Evolutionary conservation across 495 filamentous ascomycete species (phyloP).

Genomic region (Penicillium subrubescens): DNA sequence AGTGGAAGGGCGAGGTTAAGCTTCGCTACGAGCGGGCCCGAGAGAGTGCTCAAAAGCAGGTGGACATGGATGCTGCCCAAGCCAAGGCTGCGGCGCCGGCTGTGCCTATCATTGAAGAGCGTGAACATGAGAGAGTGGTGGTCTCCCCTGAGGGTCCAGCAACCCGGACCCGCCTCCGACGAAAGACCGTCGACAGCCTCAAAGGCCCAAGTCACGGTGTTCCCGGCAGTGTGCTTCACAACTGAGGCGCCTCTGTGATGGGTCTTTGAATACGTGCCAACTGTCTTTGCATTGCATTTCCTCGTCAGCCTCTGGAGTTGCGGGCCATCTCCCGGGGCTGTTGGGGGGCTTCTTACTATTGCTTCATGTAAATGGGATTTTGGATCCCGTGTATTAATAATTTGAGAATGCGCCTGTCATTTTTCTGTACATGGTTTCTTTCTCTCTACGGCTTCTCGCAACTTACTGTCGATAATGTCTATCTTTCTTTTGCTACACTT

Average conservation of each 20-base stretch:
- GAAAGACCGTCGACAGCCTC: conserved; percentile 46
- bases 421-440: conserved; percentile 28
- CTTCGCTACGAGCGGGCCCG: conserved; percentile 49
- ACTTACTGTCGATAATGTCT: conserved; percentile 36
- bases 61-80: conserved; percentile 34
- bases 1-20: conserved; percentile 48
- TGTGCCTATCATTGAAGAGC: conserved; percentile 15
- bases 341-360: conserved; percentile 23
- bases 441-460: conserved; percentile 21
- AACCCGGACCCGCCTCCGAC: conserved; percentile 39
- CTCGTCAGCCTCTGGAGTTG: conserved; percentile 32
- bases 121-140: conserved; percentile 25
- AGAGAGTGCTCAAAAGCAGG: conserved; percentile 43
- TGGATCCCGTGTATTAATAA: conserved; percentile 33
- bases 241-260: conserved; percentile 19
- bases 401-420: conserved; percentile 23
- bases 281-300: conserved; percentile 21
- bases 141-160: conserved; percentile 36
- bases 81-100: conserved; percentile 13
- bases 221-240: conserved; percentile 45
- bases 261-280: conserved; percentile 18
- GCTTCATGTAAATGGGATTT: conserved; percentile 30
- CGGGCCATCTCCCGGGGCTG: conserved; percentile 36
- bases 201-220: conserved; percentile 46
- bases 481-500: conserved; percentile 15